Base-by-base conservation (phyloP, 2,329 filamentous ascomycete genomes). In the Corynespora cassiicola region DNA sequence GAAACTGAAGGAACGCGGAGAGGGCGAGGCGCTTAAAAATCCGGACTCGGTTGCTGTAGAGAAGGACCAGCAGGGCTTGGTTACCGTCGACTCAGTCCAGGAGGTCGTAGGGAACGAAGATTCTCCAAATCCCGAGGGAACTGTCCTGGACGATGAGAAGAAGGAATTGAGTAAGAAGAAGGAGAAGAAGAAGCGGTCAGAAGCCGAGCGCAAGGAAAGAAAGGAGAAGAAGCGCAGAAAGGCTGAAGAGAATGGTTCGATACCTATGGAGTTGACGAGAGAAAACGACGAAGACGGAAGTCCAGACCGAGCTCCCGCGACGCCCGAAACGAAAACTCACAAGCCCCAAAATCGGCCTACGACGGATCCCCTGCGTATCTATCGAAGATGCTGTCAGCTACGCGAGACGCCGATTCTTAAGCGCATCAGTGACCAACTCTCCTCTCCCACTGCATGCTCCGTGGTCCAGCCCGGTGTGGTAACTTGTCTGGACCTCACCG, bases 121-220 rank as follows among this genome's bases (percentile, higher is more conserved):
- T 4, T 52, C 56, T 4, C 58, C 64, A 4, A 76, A 77, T 45
- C 68, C 69, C 25, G 61, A 66, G 40, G 59, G 66, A 54, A 62
- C 57, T 28, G 23, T 65, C 27, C 45, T 50, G 25, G 66, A 66
- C 6, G 54, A 65, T 33, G 47, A 64, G 44, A 50, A 68, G 61
- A 60, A 63, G 33, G 62, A 61, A 25, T 57, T 71, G 1, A 83
- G 76, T 6, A 85, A 85, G 56, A 96, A 95, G 71, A 94, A 90
- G 68, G 91, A 96, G 62, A 96, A 96, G 76, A 96, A 96, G 72
- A 96, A 95, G 74, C 85, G 87, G 51, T 95, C 88, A 25, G 92
- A 96, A 63, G 90, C 92, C 43, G 92, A 96, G 68, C 80, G 91
- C 26, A 95, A 95, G 63, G 89, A 94, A 44, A 82, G 91, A 37